phyloP scores from a whole-genome alignment of 2,329 filamentous ascomycete species.

The Neonectria faginata region DNA sequence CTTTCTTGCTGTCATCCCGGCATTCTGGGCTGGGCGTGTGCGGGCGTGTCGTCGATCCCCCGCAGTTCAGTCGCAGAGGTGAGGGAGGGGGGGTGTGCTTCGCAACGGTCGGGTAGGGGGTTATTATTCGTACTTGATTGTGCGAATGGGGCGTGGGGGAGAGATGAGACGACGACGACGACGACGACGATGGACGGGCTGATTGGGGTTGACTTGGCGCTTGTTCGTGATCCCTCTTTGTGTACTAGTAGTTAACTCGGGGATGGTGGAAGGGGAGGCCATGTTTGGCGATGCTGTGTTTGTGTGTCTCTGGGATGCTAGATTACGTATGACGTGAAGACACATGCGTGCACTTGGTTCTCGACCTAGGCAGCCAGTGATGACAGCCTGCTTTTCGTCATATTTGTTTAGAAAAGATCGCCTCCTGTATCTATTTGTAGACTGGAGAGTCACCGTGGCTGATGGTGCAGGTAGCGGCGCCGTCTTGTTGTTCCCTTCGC shows the following conservation, averaged over 20 bases:
- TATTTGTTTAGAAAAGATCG: no score
- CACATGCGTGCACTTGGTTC: background rate
- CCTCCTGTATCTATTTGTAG: no score
- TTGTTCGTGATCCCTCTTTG: background rate
- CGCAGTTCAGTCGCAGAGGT: slow-evolving; percentile 13
- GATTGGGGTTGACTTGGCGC: background rate
- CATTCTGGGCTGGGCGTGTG: slow-evolving; percentile 13
- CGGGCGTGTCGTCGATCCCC: slow-evolving; percentile 19
- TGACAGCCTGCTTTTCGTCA: slow-evolving; percentile 8
- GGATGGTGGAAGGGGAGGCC: no score
- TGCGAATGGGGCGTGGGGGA: slow-evolving; percentile 12
- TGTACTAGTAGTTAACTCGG: no score
- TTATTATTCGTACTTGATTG: slow-evolving; percentile 19
- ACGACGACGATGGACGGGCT: background rate
- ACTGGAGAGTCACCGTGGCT: background rate
- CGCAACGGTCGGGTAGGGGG: background rate
- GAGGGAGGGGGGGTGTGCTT: slow-evolving; percentile 3
- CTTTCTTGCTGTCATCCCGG: slow-evolving; percentile 6
- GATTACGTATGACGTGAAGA: background rate
- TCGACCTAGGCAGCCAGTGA: slow-evolving; percentile 3
- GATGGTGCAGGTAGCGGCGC: slow-evolving; percentile 2
- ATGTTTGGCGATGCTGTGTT: no score
- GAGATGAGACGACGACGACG: background rate
- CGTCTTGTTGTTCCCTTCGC: no score
- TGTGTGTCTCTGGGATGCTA: background rate